phyloP scores from a whole-genome alignment of 75 land plant species.

The Azolla pinnata region DNA sequence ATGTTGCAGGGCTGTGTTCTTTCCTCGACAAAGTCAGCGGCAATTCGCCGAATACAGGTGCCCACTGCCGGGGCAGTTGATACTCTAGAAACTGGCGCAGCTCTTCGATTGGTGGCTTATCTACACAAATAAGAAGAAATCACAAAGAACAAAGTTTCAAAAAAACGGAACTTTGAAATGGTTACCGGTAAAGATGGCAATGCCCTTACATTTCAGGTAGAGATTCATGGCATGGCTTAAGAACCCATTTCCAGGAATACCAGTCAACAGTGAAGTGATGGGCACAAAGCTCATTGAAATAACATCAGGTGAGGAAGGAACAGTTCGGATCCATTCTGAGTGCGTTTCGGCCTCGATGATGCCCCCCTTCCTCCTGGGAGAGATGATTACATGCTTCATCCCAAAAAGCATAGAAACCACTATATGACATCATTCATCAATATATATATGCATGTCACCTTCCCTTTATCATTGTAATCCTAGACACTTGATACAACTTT shows the following conservation, averaged over 20 bases:
- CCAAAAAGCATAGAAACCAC: no score
- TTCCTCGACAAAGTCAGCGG: constrained; percentile 64
- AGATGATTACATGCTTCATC: constrained; percentile 44
- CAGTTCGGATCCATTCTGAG: constrained; percentile 52
- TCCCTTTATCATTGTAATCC: no score
- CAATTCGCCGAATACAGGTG: constrained; percentile 69
- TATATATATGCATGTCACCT: no score
- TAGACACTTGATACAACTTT: no score
- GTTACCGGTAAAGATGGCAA: not conserved
- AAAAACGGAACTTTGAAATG: not conserved
- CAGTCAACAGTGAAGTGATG: constrained; percentile 64
- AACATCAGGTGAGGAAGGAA: constrained; percentile 60
- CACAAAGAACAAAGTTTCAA: not conserved
- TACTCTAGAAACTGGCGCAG: constrained; percentile 62
- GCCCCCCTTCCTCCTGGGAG: constrained; percentile 55
- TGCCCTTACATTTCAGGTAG: constrained; percentile 57
- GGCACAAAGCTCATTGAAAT: constrained; percentile 86
- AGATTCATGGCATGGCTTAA: constrained; percentile 79
- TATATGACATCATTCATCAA: no score
- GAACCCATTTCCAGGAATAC: constrained; percentile 77
- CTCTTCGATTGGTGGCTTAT: constrained; percentile 78
- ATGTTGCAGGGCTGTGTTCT: constrained; percentile 40
- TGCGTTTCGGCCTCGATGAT: constrained; percentile 37
- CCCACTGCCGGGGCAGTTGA: constrained; percentile 78
- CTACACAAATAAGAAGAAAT: constrained; percentile 31